A percentile compares a stretch with the other conserved stretches of the same genome.
Evolutionary conservation across 2,329 filamentous ascomycete species (phyloP).

Genomic region (Ophiostoma montium): DNA sequence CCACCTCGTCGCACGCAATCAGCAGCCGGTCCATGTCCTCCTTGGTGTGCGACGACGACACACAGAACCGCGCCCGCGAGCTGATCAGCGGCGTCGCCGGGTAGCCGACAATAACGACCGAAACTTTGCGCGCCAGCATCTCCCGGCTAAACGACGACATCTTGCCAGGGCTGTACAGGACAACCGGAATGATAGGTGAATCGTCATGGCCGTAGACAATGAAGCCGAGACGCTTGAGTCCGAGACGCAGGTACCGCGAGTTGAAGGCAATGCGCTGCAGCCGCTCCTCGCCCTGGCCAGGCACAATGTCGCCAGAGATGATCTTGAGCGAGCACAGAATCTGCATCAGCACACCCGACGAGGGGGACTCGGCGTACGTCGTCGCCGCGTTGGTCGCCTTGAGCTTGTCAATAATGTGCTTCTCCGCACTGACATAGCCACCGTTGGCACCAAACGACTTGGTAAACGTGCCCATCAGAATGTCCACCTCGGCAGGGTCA

Average conservation of each 20-base stretch:
- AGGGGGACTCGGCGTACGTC: slow-evolving; percentile 73
- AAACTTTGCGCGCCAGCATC: slow-evolving; percentile 96
- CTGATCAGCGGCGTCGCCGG: slow-evolving; percentile 91
- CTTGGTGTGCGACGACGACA: slow-evolving; percentile 94
- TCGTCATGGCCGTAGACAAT: slow-evolving; percentile 97
- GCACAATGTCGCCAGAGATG: slow-evolving; percentile 75
- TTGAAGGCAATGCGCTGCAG: slow-evolving; percentile 96
- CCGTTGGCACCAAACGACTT: slow-evolving; percentile 98
- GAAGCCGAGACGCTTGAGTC: slow-evolving; percentile 89
- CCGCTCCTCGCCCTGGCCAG: slow-evolving; percentile 89
- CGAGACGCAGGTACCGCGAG: slow-evolving; percentile 92
- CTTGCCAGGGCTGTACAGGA: slow-evolving; percentile 97
- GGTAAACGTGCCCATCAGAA: slow-evolving; percentile 95
- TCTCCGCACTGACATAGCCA: slow-evolving; percentile 84
- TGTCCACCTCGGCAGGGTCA: slow-evolving; percentile 75
- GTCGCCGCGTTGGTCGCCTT: slow-evolving; percentile 74
- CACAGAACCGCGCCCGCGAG: slow-evolving; percentile 87
- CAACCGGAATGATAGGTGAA: slow-evolving; percentile 86
- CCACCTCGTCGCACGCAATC: slow-evolving; percentile 80
- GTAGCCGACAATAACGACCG: slow-evolving; percentile 93
- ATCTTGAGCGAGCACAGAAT: slow-evolving; percentile 77
- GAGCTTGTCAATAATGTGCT: slow-evolving; percentile 84
- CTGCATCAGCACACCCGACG: slow-evolving; percentile 79
- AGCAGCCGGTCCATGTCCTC: slow-evolving; percentile 89
- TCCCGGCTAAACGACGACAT: slow-evolving; percentile 97